Evolutionary conservation across 2,329 filamentous ascomycete genomes (phyloP), one percentile per base, ranked within the genome.

Genomic region (Mycocentrospora acerina): DNA sequence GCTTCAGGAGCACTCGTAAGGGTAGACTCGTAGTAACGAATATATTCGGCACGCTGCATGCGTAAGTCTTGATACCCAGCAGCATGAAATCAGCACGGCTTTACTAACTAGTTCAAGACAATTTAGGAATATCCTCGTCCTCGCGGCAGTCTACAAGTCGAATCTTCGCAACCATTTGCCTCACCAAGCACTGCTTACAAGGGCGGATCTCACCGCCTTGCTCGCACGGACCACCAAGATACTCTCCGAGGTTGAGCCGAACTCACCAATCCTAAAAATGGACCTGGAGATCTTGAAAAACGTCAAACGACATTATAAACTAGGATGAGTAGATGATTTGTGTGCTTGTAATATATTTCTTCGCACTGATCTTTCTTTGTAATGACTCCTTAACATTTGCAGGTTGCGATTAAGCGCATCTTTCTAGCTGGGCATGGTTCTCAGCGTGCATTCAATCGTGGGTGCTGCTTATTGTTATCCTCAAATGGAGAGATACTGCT

Each of bases 101-200:
- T 24, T 33, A 27, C 41, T 57, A 46, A 55, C 37, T 22, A 15
- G 42, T 31, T 5, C 12, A 46, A 95, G 90, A 5, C 93, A 98
- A 89, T 98, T 94, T 74, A 91, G 93, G 42, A 97, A 97, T 63
- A 81, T 96, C 59, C 75, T 97, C 32, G 88, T 94, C n/a, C 79
- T 98, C 3, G 82, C 88, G 17, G 90, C 91, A 1, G 86, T 85
- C 3, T 90, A 82, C 67, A 79, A 77, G 46, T 86, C 91, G 31
- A 54, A 54, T 7, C 51, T 67, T 6, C 51, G 51, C 28, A 1
- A 68, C 72, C 49, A 55, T 19, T 47, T 65, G 6, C 59, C 58
- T 4, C 29, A 29, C 14, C 35, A 57, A 16, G 51, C 48, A 12
- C 45, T 45, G 37, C 53, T 65, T 5, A 64, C 53, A 5, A 57